phyloP scores from a whole-genome alignment of 2,329 filamentous ascomycete species.

The Calonectria henricotiae region DNA sequence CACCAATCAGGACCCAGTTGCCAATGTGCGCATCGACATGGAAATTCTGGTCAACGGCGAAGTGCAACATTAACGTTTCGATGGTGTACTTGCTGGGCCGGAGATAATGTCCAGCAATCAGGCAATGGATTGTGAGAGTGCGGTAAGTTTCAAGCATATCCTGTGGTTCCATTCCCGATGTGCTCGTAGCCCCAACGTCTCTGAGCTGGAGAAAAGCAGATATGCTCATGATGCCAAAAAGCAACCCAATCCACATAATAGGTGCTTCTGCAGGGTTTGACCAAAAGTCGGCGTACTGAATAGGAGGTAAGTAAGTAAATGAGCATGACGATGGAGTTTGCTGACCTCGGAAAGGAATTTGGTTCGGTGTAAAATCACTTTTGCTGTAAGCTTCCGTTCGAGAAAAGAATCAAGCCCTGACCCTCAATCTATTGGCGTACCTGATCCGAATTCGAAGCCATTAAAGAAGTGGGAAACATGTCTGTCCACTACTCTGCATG shows the following conservation, averaged over 20 bases:
- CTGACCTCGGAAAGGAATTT: conserved; percentile 29
- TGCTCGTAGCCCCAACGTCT: background rate
- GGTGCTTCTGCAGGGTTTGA: conserved; percentile 13
- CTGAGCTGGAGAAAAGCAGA: conserved; percentile 26
- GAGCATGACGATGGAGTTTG: no score
- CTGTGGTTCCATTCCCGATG: conserved; percentile 6
- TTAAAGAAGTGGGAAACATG: conserved; percentile 45
- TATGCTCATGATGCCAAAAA: conserved; percentile 31
- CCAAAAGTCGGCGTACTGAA: conserved; percentile 33
- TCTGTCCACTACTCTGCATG: conserved; percentile 43
- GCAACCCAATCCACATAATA: conserved; percentile 31
- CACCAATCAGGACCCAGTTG: conserved; percentile 43
- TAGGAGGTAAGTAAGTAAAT: background rate
- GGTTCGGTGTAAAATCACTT: conserved; percentile 32
- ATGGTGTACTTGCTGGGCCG: conserved; percentile 40
- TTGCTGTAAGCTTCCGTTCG: background rate
- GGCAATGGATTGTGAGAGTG: conserved; percentile 42
- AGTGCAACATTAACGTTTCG: conserved; percentile 42
- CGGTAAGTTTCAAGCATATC: conserved; percentile 38
- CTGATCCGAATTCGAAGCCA: conserved; percentile 38
- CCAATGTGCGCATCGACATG: conserved; percentile 33
- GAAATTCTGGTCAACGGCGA: conserved; percentile 42
- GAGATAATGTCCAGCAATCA: conserved; percentile 43
- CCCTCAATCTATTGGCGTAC: background rate
- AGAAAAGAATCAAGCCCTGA: background rate